Conservation (phyloP, 202 grass and related monocot genomes). For the Zoysia matrella region DNA sequence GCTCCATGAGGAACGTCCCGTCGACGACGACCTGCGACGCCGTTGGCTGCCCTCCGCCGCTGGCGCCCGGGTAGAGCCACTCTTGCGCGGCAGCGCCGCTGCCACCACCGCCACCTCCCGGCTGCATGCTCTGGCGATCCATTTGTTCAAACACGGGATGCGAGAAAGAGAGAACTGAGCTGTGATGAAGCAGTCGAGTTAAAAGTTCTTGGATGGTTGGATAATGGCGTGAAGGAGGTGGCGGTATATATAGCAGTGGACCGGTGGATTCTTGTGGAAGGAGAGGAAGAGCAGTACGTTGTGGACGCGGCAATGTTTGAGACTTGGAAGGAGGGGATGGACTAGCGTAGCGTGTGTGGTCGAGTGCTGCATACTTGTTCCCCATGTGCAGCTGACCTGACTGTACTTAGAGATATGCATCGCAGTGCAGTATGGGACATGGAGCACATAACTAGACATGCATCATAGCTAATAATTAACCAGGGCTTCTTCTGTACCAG, state of each 20-base stretch:
- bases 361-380: background rate
- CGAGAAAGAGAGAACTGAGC: background rate
- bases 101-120: background rate
- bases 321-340: background rate
- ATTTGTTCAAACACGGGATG: background rate
- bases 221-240: constrained; percentile 16
- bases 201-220: background rate
- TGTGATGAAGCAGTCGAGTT: background rate
- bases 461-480: too few species aligned
- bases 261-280: constrained; percentile 17
- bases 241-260: constrained; percentile 32
- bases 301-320: constrained; percentile 33
- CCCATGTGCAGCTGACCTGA: too few species aligned
- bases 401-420: too few species aligned
- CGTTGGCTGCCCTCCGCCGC: constrained; percentile 1
- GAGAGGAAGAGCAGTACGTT: background rate
- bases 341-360: constrained; percentile 6
- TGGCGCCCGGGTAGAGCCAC: constrained; percentile 11
- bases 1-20: constrained; percentile 56
- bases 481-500: too few species aligned
- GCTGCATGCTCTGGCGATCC: constrained; percentile 24
- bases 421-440: too few species aligned
- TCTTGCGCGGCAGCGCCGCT: background rate
- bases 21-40: constrained; percentile 22
- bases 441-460: too few species aligned